These are phyloP conservation scores for Mrakiaceae sp. DNA, from an alignment of 1,284 basidiomycete genomes.

Conservation along the genomic window DNA sequence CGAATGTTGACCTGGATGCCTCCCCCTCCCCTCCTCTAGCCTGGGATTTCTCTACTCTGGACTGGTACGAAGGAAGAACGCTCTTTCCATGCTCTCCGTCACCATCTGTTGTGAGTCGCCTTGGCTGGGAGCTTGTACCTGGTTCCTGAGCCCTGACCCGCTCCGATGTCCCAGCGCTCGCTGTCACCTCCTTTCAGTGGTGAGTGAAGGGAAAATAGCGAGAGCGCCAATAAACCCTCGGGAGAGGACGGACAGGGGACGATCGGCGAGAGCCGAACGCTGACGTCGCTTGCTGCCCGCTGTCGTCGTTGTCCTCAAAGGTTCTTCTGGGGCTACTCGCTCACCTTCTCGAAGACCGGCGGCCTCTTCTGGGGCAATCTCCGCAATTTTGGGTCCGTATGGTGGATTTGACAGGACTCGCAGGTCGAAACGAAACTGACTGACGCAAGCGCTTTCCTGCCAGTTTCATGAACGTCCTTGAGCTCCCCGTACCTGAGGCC, in stretches of 20 bases:
- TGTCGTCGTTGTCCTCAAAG: no score
- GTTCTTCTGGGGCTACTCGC: slow-evolving; percentile 58
- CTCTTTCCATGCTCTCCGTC: slow-evolving; percentile 41
- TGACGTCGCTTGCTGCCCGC: no score
- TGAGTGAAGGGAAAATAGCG: slow-evolving; percentile 32
- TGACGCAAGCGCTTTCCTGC: slow-evolving; percentile 21
- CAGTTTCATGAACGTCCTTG: slow-evolving; percentile 55
- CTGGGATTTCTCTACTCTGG: slow-evolving; percentile 82
- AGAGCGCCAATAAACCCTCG: no score
- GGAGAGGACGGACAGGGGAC: no score
- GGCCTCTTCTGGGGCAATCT: slow-evolving; percentile 52
- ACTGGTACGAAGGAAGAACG: slow-evolving; percentile 56
- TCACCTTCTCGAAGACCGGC: slow-evolving; percentile 64
- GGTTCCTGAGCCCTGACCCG: slow-evolving; percentile 50
- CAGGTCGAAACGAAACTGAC: no score
- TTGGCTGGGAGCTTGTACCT: slow-evolving; percentile 44
- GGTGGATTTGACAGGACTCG: no score
- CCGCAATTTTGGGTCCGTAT: slow-evolving; percentile 49
- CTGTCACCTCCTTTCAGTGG: slow-evolving; percentile 66
- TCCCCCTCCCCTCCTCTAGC: slow-evolving; percentile 21
- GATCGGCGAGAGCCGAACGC: no score
- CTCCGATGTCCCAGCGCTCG: slow-evolving; percentile 61
- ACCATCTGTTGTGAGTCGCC: slow-evolving; percentile 28
- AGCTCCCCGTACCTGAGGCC: slow-evolving; percentile 56
- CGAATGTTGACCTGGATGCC: no score